Evolutionary conservation across 345 rosid genomes (phyloP), one percentile per base, ranked within the genome.

Genomic region (sweet orange (Citrus sinensis)): DNA sequence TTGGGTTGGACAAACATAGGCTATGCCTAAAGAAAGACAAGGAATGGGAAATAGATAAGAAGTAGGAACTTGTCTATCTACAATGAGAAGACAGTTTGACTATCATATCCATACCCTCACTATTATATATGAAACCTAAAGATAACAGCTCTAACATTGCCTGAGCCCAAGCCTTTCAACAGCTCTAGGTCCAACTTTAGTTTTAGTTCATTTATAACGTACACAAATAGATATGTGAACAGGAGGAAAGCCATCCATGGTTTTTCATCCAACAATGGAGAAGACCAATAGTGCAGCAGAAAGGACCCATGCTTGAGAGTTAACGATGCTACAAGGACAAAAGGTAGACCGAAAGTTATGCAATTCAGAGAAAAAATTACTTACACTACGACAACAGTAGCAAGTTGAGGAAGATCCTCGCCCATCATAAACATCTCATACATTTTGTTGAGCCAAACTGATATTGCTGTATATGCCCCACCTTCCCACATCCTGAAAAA

Each of bases 401-500:
- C 96, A 39, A 93, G 75, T 72, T 91, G 98, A 74, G 99, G 99
- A 79, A 94, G 90, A 89, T 87, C 90, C 71, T 85, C 88, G 63
- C 97, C 92, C 25, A 67, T 79, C 49, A 74, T 67, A 82, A 93
- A 86, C 86, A 86, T 87, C 67, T 86, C 79, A 34, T 75, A 76
- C 83, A 93, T 82, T 81, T 88, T 66, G 75, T 93, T 91, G 63
- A 94, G 85, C 99, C 97, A 96, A 75, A 94, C 83, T 40, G 95
- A 92, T 70, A 94, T 59, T 49, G 99, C 91, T 7, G 95, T 86
- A 76, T 79, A 90, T 79, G 91, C 90, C 78, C 91, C 87, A 72
- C 98, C 99, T 87, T 92, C 97, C 88, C 91, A 96, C 94, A 94
- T 90, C 84, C 99, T 96, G 90, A 42, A 80, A 81, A 81, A 81